A percentile compares a stretch with the other conserved stretches of the same genome.
Conservation (phyloP, 2,329 filamentous ascomycete species). For the Fusarium penzigii region DNA sequence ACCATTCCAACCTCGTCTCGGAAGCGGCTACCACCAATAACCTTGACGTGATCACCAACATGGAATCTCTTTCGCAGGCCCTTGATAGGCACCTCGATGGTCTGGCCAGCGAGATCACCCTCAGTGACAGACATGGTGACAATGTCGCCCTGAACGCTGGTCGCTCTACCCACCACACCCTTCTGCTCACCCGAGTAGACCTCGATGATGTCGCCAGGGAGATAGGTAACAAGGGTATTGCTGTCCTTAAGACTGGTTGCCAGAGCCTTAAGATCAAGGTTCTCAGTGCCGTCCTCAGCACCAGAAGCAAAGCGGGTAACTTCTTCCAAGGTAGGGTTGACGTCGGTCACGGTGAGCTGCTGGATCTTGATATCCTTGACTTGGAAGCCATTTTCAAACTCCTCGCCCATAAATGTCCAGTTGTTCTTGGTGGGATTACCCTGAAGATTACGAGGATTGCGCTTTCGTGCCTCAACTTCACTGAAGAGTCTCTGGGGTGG, state of each 20-base stretch:
- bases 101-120: conserved; percentile 78
- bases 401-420: conserved; percentile 84
- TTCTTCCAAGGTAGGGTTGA: conserved; percentile 92
- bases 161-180: conserved; percentile 82
- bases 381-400: conserved; percentile 90
- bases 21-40: conserved; percentile 93
- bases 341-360: conserved; percentile 79
- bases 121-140: conserved; percentile 84
- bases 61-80: conserved; percentile 90
- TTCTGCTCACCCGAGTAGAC: conserved; percentile 95
- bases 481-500: conserved; percentile 91
- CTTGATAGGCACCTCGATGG: conserved; percentile 89
- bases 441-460: conserved; percentile 64
- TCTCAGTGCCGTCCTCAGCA: conserved; percentile 88
- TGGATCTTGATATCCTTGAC: conserved; percentile 94
- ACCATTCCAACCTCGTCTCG: conserved; percentile 97
- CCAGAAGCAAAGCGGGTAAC: conserved; percentile 91
- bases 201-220: conserved; percentile 94
- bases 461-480: conserved; percentile 88
- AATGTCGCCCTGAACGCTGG: conserved; percentile 87
- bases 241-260: conserved; percentile 87
- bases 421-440: conserved; percentile 76
- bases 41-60: conserved; percentile 96
- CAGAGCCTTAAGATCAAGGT: conserved; percentile 86
- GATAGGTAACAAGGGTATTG: conserved; percentile 78